Percentiles rank a stretch among this genome's conserved stretches.
These are phyloP conservation scores for Ceratobasidium sp. DNA, from an alignment of 1,284 basidiomycete species.

Conservation along the genomic window DNA sequence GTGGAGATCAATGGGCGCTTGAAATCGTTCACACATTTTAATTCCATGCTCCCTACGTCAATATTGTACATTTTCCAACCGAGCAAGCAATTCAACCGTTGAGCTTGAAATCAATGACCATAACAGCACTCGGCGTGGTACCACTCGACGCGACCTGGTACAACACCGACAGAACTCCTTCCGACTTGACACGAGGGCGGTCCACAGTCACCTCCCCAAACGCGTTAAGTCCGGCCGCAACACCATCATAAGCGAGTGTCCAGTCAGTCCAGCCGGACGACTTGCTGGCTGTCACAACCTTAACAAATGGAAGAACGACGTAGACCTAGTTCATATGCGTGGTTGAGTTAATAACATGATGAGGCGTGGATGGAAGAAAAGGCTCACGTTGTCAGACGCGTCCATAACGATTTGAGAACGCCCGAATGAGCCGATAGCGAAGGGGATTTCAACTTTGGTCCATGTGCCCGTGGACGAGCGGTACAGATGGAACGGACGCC, in stretches of 20 bases:
- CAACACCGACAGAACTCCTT: conserved; percentile 45
- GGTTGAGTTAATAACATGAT: neutral
- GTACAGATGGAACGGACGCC: conserved; percentile 47
- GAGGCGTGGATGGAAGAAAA: too few species aligned
- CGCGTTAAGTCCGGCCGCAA: conserved; percentile 41
- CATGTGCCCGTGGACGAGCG: conserved; percentile 44
- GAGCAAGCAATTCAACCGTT: conserved; percentile 9
- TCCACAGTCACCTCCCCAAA: conserved; percentile 49
- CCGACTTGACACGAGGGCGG: conserved; percentile 40
- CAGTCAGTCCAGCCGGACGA: conserved; percentile 47
- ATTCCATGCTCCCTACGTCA: too few species aligned
- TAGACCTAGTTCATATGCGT: conserved; percentile 23
- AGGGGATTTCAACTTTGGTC: conserved; percentile 49
- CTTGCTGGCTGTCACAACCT: conserved; percentile 47
- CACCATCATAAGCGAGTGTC: conserved; percentile 47
- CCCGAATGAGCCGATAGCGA: conserved; percentile 43
- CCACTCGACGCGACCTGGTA: conserved; percentile 46
- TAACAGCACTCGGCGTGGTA: conserved; percentile 44
- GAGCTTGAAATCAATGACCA: conserved; percentile 46
- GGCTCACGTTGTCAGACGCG: conserved; percentile 45
- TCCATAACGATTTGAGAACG: conserved; percentile 49
- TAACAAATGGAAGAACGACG: conserved; percentile 48
- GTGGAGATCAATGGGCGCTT: too few species aligned
- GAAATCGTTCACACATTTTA: too few species aligned
- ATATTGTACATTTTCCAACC: neutral